A percentile compares a stretch with the other conserved stretches of the same genome.
Conservation (phyloP, 768 basidiomycete genomes). For the Plicaturopsis crispa region DNA sequence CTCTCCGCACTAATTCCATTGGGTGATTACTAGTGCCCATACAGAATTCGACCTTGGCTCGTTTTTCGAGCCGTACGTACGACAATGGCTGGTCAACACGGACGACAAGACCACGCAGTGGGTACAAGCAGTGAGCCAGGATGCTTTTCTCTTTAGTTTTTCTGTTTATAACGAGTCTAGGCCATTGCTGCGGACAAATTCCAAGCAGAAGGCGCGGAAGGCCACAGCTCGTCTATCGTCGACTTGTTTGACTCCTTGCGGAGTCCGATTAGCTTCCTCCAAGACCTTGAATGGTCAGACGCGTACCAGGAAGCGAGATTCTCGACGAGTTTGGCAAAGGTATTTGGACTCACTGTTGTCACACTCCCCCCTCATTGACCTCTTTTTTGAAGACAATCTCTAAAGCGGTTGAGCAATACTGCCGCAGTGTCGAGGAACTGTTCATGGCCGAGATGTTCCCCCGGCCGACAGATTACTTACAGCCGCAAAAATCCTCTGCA, state of each 20-base stretch:
- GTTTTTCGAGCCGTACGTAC: constrained; percentile 85
- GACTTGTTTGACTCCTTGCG: constrained; percentile 93
- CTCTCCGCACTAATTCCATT: constrained; percentile 2
- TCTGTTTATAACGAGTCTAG: constrained; percentile 23
- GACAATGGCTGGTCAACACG: constrained; percentile 83
- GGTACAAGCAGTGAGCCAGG: constrained; percentile 81
- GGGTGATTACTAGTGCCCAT: constrained; percentile 31
- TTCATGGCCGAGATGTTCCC: constrained; percentile 97
- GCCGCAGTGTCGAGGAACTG: constrained; percentile 74
- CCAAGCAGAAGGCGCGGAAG: constrained; percentile 69
- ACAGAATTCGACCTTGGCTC: constrained; percentile 61
- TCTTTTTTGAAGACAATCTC: constrained; percentile 63
- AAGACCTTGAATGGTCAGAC: constrained; percentile 90
- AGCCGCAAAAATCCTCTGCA: constrained; percentile 81
- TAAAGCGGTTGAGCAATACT: constrained; percentile 89
- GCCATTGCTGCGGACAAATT: constrained; percentile 84
- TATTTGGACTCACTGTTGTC: constrained; percentile 20
- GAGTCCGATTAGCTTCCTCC: constrained; percentile 82
- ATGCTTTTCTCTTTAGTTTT: not conserved
- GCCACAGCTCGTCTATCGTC: constrained; percentile 94
- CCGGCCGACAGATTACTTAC: constrained; percentile 66
- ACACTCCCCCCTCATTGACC: not conserved
- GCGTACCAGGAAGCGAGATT: constrained; percentile 84
- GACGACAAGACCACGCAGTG: constrained; percentile 88
- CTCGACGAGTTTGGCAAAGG: constrained; percentile 84